Evolutionary conservation across 352 stramenopile genomes (phyloP).

Genomic region (Thraustochytrium striatum): DNA sequence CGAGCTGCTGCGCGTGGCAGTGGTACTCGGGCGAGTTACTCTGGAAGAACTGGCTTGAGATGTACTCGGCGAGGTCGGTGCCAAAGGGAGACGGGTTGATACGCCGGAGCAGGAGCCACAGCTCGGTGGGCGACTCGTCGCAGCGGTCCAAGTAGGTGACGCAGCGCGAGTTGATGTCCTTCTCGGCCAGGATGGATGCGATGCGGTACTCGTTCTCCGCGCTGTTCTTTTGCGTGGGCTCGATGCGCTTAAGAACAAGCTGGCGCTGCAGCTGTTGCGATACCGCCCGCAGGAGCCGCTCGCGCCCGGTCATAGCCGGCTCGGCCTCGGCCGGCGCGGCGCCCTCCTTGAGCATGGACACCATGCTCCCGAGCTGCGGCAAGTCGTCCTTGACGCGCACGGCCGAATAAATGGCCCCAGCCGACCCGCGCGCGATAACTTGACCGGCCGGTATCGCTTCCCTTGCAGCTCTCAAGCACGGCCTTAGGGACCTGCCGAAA

Average conservation of each 20-base stretch:
- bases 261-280: slow-evolving; percentile 28
- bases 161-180: background rate
- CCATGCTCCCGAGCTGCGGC: background rate
- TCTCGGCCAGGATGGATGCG: slow-evolving; percentile 8
- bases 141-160: slow-evolving; percentile 31
- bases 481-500: slow-evolving; percentile 10
- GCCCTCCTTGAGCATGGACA: background rate
- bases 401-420: slow-evolving; percentile 18
- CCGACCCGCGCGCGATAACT: slow-evolving; percentile 16
- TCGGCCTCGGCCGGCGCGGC: background rate
- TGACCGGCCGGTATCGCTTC: background rate
- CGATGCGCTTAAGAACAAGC: slow-evolving; percentile 24
- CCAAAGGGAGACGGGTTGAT: slow-evolving; percentile 1
- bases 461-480: background rate
- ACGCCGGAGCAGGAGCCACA: slow-evolving; percentile 19
- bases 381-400: background rate
- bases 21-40: background rate
- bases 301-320: background rate
- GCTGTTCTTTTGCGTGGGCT: slow-evolving; percentile 18
- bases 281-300: background rate
- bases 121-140: background rate
- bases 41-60: slow-evolving; percentile 27
- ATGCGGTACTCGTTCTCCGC: slow-evolving; percentile 39
- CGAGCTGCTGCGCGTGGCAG: background rate
- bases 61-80: slow-evolving; percentile 17